Conservation (phyloP, 2,329 filamentous ascomycete species). For the Diaporthe helianthi region DNA sequence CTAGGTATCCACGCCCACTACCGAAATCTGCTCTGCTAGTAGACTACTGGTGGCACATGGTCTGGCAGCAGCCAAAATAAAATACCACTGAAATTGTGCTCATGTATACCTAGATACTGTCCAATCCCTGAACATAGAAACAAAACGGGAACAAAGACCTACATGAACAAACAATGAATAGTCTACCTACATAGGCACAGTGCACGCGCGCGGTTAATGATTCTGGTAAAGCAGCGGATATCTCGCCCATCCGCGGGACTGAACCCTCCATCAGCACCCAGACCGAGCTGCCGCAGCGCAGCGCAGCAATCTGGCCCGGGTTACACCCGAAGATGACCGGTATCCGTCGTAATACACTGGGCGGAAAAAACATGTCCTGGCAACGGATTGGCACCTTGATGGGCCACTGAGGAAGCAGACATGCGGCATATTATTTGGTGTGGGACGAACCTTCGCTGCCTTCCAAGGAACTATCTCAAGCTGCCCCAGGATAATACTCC, state of each 20-base stretch:
- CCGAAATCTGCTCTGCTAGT: background rate
- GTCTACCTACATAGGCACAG: too few species aligned
- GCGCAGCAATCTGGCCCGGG: background rate
- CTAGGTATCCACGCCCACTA: background rate
- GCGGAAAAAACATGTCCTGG: background rate
- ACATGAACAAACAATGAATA: background rate
- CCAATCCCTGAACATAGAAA: too few species aligned
- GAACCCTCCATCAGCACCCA: background rate
- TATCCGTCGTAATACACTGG: background rate
- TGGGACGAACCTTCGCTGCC: background rate
- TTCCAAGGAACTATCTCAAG: background rate
- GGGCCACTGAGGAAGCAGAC: background rate
- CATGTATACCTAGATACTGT: background rate
- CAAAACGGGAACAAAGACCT: background rate
- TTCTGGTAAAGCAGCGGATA: background rate
- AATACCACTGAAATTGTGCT: background rate
- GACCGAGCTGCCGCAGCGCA: background rate
- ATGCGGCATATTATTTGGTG: background rate
- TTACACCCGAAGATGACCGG: background rate
- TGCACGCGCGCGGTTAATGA: background rate
- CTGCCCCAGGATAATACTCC: background rate
- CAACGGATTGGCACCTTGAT: background rate
- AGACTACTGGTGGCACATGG: background rate
- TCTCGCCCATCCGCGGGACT: constrained; percentile 4
- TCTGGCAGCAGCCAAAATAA: background rate